Conservation (phyloP, 805 yeast species). For the Saturnispora zaruensis region DNA sequence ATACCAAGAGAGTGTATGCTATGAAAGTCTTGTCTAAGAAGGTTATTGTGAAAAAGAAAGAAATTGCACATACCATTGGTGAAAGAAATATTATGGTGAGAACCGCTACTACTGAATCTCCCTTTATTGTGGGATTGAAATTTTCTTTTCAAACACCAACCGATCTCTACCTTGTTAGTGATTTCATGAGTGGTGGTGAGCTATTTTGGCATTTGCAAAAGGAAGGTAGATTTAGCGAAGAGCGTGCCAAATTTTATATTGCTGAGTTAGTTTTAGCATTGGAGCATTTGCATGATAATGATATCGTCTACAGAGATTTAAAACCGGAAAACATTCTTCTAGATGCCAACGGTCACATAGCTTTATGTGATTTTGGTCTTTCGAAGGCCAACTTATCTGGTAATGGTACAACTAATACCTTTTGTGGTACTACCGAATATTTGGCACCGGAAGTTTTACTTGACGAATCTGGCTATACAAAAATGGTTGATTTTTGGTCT, state of each 20-base stretch:
- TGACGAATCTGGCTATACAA: slow-evolving; percentile 94
- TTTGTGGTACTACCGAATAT: slow-evolving; percentile 97
- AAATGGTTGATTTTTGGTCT: slow-evolving; percentile 99
- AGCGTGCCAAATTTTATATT: slow-evolving; percentile 91
- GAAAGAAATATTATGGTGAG: slow-evolving; percentile 91
- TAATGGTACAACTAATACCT: slow-evolving; percentile 89
- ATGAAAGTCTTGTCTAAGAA: slow-evolving; percentile 95
- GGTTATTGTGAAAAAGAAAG: slow-evolving; percentile 92
- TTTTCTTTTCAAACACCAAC: slow-evolving; percentile 94
- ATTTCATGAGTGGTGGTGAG: slow-evolving; percentile 98
- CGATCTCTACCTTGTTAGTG: slow-evolving; percentile 89
- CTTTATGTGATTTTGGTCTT: slow-evolving; percentile 93
- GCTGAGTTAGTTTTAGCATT: slow-evolving; percentile 91
- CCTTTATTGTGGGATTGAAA: slow-evolving; percentile 93
- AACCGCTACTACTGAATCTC: slow-evolving; percentile 66
- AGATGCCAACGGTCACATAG: slow-evolving; percentile 96
- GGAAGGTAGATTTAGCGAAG: slow-evolving; percentile 90
- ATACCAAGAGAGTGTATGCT: slow-evolving; percentile 86
- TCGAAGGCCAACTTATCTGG: slow-evolving; percentile 85
- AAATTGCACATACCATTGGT: slow-evolving; percentile 96
- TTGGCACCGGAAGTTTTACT: slow-evolving; percentile 93
- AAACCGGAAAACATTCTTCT: slow-evolving; percentile 93
- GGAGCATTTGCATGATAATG: slow-evolving; percentile 92
- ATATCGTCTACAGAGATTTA: slow-evolving; percentile 91
- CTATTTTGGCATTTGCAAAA: slow-evolving; percentile 70